Evolutionary conservation across 2,329 filamentous ascomycete species (phyloP).

Genomic region (Epichloe festucae): DNA sequence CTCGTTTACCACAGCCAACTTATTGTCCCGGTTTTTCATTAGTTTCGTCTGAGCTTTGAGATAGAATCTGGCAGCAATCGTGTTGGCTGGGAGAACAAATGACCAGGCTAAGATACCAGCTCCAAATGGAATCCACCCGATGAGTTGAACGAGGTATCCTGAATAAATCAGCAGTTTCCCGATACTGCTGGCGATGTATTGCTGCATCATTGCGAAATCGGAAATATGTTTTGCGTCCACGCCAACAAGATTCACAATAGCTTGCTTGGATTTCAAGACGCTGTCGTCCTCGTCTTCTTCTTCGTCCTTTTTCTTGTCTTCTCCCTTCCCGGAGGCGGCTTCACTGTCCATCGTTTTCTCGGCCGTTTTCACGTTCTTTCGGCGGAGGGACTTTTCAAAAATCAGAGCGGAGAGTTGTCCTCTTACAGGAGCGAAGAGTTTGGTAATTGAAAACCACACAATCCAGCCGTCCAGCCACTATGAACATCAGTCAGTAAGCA

Average conservation of each 20-base stretch:
- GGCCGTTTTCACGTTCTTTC: slow-evolving; percentile 62
- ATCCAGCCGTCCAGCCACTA: slow-evolving; percentile 51
- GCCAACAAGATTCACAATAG: slow-evolving; percentile 66
- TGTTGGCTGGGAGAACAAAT: slow-evolving; percentile 54
- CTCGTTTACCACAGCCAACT: slow-evolving; percentile 64
- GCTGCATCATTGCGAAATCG: slow-evolving; percentile 54
- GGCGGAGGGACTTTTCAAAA: slow-evolving; percentile 63
- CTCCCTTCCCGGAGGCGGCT: slow-evolving; percentile 15
- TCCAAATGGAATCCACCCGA: slow-evolving; percentile 58
- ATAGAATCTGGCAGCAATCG: slow-evolving; percentile 52
- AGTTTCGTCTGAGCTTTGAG: slow-evolving; percentile 51
- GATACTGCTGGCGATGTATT: slow-evolving; percentile 48
- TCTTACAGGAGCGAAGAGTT: slow-evolving; percentile 52
- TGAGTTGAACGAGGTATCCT: slow-evolving; percentile 50
- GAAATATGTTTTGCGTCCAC: slow-evolving; percentile 59
- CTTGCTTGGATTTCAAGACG: slow-evolving; percentile 42
- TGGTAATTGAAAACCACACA: slow-evolving; percentile 52
- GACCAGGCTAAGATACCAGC: slow-evolving; percentile 53
- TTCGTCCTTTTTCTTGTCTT: slow-evolving; percentile 26
- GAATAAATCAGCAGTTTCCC: slow-evolving; percentile 55
- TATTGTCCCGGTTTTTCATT: slow-evolving; percentile 65
- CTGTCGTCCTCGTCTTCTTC: slow-evolving; percentile 42
- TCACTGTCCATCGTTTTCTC: slow-evolving; percentile 30
- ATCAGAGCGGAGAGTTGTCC: slow-evolving; percentile 59
- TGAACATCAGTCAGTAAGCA: slow-evolving; percentile 4